phyloP scores from a whole-genome alignment of 208 protist genomes.

The Leishmania lainsoni region DNA sequence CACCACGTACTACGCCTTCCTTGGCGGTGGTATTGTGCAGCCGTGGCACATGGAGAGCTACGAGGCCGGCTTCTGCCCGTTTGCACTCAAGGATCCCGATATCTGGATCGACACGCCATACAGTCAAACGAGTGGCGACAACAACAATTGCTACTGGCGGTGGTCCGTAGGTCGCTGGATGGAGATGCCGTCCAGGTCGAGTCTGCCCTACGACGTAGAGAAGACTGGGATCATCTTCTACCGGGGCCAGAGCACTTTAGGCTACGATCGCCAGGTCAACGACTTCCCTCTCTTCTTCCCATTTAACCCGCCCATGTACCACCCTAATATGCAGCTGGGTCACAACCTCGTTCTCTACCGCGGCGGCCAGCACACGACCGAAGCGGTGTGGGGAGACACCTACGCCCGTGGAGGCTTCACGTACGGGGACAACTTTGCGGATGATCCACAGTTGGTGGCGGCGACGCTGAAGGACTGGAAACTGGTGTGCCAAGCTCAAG shows the following conservation, averaged over 20 bases:
- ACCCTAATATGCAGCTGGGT: constrained; percentile 8
- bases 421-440: constrained; percentile 18
- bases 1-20: constrained; percentile 32
- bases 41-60: neutral
- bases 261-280: constrained; percentile 1
- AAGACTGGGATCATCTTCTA: constrained; percentile 29
- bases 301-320: neutral
- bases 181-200: constrained; percentile 12
- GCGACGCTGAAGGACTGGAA: constrained; percentile 15
- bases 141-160: constrained; percentile 25
- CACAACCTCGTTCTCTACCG: constrained; percentile 17
- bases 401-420: constrained; percentile 23
- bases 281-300: constrained; percentile 11
- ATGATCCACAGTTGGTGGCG: neutral
- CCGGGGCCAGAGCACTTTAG: constrained; percentile 2
- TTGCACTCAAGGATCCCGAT: neutral
- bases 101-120: neutral
- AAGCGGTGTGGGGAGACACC: constrained; percentile 31
- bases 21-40: constrained; percentile 28
- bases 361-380: constrained; percentile 4
- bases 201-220: neutral
- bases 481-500: constrained; percentile 31
- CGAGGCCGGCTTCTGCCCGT: constrained; percentile 3
- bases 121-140: neutral
- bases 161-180: constrained; percentile 34